Evolutionary conservation across 257 asterid species (phyloP), one percentile per base, ranked within the genome.

Genomic region (Jasminum sambac): DNA sequence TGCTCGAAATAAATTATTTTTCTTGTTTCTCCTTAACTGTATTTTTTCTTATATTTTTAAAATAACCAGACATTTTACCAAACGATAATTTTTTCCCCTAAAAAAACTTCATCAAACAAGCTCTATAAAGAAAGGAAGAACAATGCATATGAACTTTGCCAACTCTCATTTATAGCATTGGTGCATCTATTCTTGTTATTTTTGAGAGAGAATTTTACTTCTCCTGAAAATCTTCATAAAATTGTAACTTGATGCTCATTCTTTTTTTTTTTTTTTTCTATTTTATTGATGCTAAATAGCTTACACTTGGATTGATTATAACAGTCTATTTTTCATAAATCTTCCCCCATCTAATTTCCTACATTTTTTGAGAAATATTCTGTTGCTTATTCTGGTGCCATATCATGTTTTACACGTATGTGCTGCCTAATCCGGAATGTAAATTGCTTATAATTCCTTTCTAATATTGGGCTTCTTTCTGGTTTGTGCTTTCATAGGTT

Each of bases 401-500:
- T 42, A 14, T 11, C 17, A 6, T 43, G 50, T 11, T 43, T 43
- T 13, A 16, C 50, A 43, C 14, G 0, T 11, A 3, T 43, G 50
- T 43, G 50, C 50, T 43, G 6, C 17, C 17, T 13, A 43, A 16
- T 43, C 50, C 6, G 14, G 50, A 23, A 41, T 63, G 59, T 44
- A 39, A 37, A 43, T 63, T 55, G 24, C 42, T 38, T 7, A 21
- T 30, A 19, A 52, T 39, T n/a, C 4, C 57, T 72, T 62, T 11
- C 66, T 39, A 37, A 46, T 60, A 14, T 71, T 48, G 24, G 66
- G 13, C n/a, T 58, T 36, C 13, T 55, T 50, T 62, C 67, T 1
- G 21, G 23, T 64, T 9, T 63, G 6, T 64, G 67, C n/a, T 52
- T 36, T 60, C 16, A 14, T 46, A 34, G 17, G 61, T 55, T 26